Evolutionary conservation across 805 yeast species (phyloP).

Genomic region (Hanseniaspora vineae): DNA sequence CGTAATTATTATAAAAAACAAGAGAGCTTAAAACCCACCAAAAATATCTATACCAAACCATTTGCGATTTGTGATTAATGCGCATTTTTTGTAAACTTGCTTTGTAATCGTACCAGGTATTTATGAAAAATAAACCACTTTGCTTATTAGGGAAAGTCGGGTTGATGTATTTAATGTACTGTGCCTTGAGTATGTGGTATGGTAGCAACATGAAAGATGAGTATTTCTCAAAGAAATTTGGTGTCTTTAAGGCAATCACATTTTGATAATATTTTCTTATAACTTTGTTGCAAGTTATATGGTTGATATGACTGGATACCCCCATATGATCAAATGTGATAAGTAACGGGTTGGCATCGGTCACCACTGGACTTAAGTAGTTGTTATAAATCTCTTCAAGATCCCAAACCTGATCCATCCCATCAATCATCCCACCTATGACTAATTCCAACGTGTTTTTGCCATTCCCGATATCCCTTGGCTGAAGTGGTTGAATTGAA

Average conservation of each 20-base stretch:
- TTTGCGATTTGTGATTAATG: conserved; percentile 72
- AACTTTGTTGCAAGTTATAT: conserved; percentile 48
- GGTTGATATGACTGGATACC: conserved; percentile 82
- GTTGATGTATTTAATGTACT: too few species aligned
- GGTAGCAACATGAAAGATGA: conserved; percentile 23
- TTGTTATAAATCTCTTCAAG: conserved; percentile 26
- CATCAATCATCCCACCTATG: conserved; percentile 43
- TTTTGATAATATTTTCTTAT: conserved; percentile 14
- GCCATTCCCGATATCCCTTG: not conserved
- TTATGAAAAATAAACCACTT: conserved; percentile 29
- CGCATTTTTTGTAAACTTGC: conserved; percentile 56
- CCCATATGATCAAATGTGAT: conserved; percentile 77
- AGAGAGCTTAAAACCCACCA: conserved; percentile 75
- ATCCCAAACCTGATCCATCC: conserved; percentile 60
- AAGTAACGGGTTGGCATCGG: conserved; percentile 23
- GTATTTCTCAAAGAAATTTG: conserved; percentile 32
- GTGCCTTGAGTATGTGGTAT: conserved; percentile 1
- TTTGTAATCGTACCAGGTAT: conserved; percentile 17
- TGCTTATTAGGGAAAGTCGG: conserved; percentile 23
- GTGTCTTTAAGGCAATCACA: conserved; percentile 21
- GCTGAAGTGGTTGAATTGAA: too few species aligned
- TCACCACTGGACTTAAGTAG: conserved; percentile 19
- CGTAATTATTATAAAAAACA: conserved; percentile 28
- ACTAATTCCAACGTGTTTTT: conserved; percentile 6
- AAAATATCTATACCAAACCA: conserved; percentile 89